Conservation (phyloP, 192 early-diverging fungal genomes). For the Coemansia sp. region DNA sequence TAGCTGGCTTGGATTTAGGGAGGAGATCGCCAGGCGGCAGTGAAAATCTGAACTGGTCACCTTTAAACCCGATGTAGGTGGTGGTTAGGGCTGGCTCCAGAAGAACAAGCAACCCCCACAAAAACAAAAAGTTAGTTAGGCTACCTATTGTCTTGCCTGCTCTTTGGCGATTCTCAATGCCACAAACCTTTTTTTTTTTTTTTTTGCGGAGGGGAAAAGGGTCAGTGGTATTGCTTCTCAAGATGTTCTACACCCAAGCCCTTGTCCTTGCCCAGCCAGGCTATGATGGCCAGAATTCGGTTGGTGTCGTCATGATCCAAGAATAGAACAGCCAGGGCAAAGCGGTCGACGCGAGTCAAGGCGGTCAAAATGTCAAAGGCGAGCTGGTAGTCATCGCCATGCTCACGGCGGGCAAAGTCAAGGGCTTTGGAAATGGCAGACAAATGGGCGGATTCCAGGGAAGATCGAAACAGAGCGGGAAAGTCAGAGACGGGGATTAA, state of each 20-base stretch:
- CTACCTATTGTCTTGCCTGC: no score
- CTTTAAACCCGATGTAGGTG: no score
- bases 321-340: conserved; percentile 16
- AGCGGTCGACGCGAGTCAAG: conserved; percentile 7
- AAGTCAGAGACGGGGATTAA: conserved; percentile 1
- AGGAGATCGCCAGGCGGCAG: no score
- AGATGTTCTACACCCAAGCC: not conserved
- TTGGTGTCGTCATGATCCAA: conserved; percentile 4
- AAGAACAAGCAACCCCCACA: no score
- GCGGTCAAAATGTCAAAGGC: not conserved
- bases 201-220: no score
- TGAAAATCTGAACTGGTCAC: no score
- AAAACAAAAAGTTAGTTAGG: no score
- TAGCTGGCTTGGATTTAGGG: no score
- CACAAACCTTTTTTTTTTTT: no score
- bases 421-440: conserved; percentile 1
- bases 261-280: not conserved
- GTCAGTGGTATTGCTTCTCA: not conserved
- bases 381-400: not conserved
- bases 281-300: not conserved
- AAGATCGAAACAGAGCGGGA: conserved; percentile 15
- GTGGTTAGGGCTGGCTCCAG: no score
- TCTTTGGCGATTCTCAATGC: no score
- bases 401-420: not conserved
- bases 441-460: conserved; percentile 10